Evolutionary conservation across 441 rosid genomes (phyloP), one percentile per base, ranked within the genome.

Genomic region (Pelargonium myrrhifolium): DNA sequence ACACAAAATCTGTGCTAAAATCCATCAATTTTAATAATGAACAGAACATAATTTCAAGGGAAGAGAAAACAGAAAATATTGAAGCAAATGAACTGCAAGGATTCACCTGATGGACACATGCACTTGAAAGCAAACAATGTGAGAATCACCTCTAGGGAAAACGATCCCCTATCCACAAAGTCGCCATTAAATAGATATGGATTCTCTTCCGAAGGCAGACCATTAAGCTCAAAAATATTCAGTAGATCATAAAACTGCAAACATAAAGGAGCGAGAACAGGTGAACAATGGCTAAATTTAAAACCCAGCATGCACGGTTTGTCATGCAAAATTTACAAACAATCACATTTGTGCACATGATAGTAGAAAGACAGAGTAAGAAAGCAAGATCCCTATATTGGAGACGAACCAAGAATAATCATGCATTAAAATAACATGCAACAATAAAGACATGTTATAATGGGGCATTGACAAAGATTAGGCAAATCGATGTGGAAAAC

Each of bases 111-210:
- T 43, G 96, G 96, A 75, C 77, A 81, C 92, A 92, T 81, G 93
- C 97, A 92, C 83, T 87, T 94, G 69, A 94, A 87, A 15, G 99
- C 94, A 85, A 94, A 94, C 71, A 94, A 74, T 9, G 98, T 92
- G 71, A 94, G 93, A 69, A 94, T 94, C 73, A 94, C 89, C 77
- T 92, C 99, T 67, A 92, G 58, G n/a, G 98, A 94, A 79, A 92
- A 94, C 15, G 97, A 92, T 72, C 99, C 99, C 75, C 98, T 88
- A 76, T 94, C 99, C 74, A 94, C 99, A 75, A 94, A 92, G 77
- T 94, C 99, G 0, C 99, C 99, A 76, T 94, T 94, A 68, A 94
- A 94, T 37, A 94, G 87, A 76, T 88, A 94, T 2, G 97, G 98
- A 71, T 94, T 94, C 80, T 87, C 97, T 80, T 88, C 98, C 0